Conservation (phyloP, 2,329 filamentous ascomycete species). For the Stylonectria norvegica region DNA sequence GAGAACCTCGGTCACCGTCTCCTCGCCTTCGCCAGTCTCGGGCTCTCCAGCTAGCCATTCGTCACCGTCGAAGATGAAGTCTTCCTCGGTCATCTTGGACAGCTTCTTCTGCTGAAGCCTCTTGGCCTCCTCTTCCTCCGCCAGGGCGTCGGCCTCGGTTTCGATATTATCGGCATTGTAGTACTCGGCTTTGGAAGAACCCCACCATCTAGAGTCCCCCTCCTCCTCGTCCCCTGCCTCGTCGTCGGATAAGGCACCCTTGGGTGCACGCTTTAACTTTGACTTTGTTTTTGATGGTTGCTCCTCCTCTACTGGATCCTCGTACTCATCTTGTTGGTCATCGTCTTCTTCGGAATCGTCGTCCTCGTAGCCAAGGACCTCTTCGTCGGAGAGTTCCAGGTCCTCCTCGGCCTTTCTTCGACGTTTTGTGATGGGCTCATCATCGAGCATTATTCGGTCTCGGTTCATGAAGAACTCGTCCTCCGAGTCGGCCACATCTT, state of each 20-base stretch:
- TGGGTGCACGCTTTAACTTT: too few relatives aligned
- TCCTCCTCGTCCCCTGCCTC: constrained; percentile 53
- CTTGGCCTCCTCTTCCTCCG: constrained; percentile 88
- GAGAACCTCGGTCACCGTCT: constrained; percentile 80
- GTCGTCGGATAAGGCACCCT: constrained; percentile 41
- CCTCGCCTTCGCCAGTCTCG: constrained; percentile 48
- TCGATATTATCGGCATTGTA: constrained; percentile 79
- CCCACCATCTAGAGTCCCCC: constrained; percentile 72
- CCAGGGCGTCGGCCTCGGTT: constrained; percentile 67
- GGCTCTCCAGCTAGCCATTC: constrained; percentile 70
- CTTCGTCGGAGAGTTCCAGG: constrained; percentile 60
- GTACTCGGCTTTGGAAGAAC: constrained; percentile 82
- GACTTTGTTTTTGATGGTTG: constrained; percentile 33
- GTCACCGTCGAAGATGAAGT: constrained; percentile 88
- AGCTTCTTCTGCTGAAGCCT: constrained; percentile 88
- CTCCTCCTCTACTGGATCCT: constrained; percentile 39
- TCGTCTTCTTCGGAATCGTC: constrained; percentile 40
- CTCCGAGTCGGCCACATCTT: constrained; percentile 89
- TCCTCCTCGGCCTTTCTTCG: constrained; percentile 70
- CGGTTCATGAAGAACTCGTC: constrained; percentile 88
- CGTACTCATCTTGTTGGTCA: constrained; percentile 42
- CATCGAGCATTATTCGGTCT: constrained; percentile 83
- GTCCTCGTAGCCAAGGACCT: constrained; percentile 51
- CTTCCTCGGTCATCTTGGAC: constrained; percentile 81
- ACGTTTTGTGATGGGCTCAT: constrained; percentile 74